These are phyloP conservation scores for Diutina ranongensis DNA, from an alignment of 1,139 yeast species.

Conservation along the genomic window DNA sequence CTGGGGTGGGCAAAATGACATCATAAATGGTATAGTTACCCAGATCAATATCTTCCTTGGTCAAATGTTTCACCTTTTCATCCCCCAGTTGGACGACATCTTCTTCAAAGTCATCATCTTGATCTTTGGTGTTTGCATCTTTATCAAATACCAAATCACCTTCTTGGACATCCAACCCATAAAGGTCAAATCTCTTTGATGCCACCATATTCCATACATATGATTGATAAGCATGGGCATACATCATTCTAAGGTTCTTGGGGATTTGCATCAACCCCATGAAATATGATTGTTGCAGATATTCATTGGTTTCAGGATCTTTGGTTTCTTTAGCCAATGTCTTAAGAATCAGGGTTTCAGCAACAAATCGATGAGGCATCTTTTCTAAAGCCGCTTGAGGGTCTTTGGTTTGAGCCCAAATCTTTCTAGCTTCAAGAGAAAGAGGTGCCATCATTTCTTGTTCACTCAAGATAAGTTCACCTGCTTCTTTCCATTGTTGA, in stretches of 20 bases:
- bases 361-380: slow-evolving; percentile 84
- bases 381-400: slow-evolving; percentile 50
- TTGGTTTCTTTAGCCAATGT: slow-evolving; percentile 33
- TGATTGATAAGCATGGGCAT: slow-evolving; percentile 95
- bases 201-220: slow-evolving; percentile 89
- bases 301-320: slow-evolving; percentile 35
- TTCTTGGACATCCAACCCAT: slow-evolving; percentile 57
- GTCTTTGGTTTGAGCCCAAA: slow-evolving; percentile 70
- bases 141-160: slow-evolving; percentile 65
- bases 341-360: slow-evolving; percentile 66
- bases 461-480: slow-evolving; percentile 65
- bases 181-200: slow-evolving; percentile 60
- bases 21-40: slow-evolving; percentile 64
- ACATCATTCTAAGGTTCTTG: slow-evolving; percentile 84
- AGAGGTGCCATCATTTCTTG: slow-evolving; percentile 79
- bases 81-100: slow-evolving; percentile 47
- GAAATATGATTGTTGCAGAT: slow-evolving; percentile 42
- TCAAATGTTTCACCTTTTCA: slow-evolving; percentile 56
- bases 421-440: slow-evolving; percentile 66
- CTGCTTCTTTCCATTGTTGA: slow-evolving; percentile 73
- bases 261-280: slow-evolving; percentile 88
- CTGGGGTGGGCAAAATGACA: slow-evolving; percentile 89
- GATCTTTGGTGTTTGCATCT: slow-evolving; percentile 21
- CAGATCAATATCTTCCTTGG: slow-evolving; percentile 56
- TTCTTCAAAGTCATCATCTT: slow-evolving; percentile 45